A percentile compares a stretch with the other conserved stretches of the same genome.
These are phyloP conservation scores for Cercospora brassicicola DNA, from an alignment of 2,329 filamentous ascomycete species.

Conservation along the genomic window DNA sequence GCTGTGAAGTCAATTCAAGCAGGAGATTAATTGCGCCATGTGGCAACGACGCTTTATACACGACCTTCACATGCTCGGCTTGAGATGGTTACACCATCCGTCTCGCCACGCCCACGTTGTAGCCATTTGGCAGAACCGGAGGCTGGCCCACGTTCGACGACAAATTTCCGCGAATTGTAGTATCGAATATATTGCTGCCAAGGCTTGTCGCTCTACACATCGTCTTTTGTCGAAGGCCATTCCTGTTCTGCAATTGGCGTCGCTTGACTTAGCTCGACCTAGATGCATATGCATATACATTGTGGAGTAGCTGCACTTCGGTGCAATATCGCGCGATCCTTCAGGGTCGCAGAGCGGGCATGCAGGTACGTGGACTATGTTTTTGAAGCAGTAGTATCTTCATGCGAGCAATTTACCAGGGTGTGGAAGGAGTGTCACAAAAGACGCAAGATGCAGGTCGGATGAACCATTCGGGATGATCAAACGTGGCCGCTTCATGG, in stretches of 20 bases:
- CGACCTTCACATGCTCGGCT: neutral
- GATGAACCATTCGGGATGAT: neutral
- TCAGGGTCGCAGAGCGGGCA: neutral
- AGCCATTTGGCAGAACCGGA: slow-evolving; percentile 10
- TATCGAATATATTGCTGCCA: slow-evolving; percentile 14
- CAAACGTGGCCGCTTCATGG: neutral
- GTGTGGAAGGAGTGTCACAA: neutral
- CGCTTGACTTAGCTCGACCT: slow-evolving; percentile 4
- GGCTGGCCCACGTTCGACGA: neutral
- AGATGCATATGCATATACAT: neutral
- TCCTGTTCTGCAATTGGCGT: slow-evolving; percentile 1
- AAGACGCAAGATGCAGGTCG: neutral
- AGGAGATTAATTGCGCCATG: slow-evolving; percentile 1
- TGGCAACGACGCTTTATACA: neutral
- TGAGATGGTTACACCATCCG: neutral
- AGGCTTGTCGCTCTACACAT: neutral
- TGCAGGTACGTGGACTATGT: neutral
- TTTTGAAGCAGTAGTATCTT: neutral
- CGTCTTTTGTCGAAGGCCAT: neutral
- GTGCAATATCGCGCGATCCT: slow-evolving; percentile 1
- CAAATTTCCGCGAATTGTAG: slow-evolving; percentile 3
- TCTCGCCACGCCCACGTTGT: neutral
- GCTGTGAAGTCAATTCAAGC: neutral
- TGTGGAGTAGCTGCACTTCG: slow-evolving; percentile 8
- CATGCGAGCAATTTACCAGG: neutral